A percentile compares a stretch with the other conserved stretches of the same genome.
phyloP scores from a whole-genome alignment of 2,329 filamentous ascomycete species.

The Cladophialophora exuberans region DNA sequence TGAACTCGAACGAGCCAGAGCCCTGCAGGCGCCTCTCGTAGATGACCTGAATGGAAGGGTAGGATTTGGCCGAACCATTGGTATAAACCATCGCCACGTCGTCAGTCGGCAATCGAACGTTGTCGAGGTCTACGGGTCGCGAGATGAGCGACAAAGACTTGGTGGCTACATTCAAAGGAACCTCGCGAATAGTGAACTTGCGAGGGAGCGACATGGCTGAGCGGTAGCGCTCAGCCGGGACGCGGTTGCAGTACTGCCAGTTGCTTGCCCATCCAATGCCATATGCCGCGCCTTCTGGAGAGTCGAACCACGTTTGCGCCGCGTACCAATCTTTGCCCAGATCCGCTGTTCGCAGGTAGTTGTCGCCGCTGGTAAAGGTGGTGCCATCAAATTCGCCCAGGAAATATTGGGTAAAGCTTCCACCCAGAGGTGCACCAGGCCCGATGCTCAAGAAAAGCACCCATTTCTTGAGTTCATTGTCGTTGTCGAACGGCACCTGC shows the following conservation, averaged over 20 bases:
- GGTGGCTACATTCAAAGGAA: too few species aligned
- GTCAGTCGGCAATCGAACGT: too few species aligned
- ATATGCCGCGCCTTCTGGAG: slow-evolving; percentile 46
- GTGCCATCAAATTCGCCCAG: slow-evolving; percentile 67
- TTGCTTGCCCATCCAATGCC: slow-evolving; percentile 63
- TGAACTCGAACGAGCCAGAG: too few species aligned
- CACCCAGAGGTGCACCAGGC: slow-evolving; percentile 42
- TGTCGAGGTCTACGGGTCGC: too few species aligned
- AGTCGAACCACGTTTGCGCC: slow-evolving; percentile 58
- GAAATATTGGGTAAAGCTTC: slow-evolving; percentile 36
- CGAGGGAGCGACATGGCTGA: slow-evolving; percentile 58
- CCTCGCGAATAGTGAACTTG: too few species aligned
- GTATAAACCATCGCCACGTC: too few species aligned
- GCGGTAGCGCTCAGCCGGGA: slow-evolving; percentile 57
- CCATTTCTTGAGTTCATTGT: slow-evolving; percentile 30
- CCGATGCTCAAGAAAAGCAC: slow-evolving; percentile 39
- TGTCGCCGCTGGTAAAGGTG: slow-evolving; percentile 47
- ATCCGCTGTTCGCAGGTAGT: slow-evolving; percentile 34
- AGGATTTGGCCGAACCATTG: too few species aligned
- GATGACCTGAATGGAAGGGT: too few species aligned
- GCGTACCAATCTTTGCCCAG: slow-evolving; percentile 47
- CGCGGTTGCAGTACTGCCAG: slow-evolving; percentile 60
- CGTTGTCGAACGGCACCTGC: slow-evolving; percentile 52
- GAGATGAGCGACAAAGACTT: too few species aligned
- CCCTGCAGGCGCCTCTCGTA: too few species aligned